Conservation (phyloP, 352 stramenopile species). For the Phytophthora meadii region DNA sequence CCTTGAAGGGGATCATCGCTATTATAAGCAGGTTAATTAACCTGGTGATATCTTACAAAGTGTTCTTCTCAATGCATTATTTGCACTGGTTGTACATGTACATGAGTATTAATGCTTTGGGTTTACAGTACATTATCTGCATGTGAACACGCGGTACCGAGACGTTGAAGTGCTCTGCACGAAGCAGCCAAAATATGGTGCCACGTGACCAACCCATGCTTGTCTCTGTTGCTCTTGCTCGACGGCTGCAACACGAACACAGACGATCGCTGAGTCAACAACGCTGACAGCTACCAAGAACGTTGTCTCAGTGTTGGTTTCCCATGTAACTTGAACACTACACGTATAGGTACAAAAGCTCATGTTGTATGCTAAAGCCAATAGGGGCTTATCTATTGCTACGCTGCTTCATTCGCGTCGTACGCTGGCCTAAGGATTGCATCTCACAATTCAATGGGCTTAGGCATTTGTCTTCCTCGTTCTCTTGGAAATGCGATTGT, state of each 20-base stretch:
- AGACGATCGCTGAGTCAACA: not conserved
- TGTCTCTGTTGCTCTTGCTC: constrained; percentile 21
- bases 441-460: too few species aligned
- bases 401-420: too few species aligned
- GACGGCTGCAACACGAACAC: constrained; percentile 8
- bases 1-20: constrained; percentile 6
- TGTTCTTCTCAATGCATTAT: not conserved
- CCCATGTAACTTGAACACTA: too few species aligned
- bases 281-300: not conserved
- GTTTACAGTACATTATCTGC: too few species aligned
- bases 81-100: not conserved
- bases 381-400: too few species aligned
- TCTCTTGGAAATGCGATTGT: constrained; percentile 46
- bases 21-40: not conserved
- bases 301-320: not conserved
- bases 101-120: too few species aligned
- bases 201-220: not conserved
- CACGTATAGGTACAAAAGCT: not conserved
- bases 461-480: constrained; percentile 13
- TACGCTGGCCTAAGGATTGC: too few species aligned
- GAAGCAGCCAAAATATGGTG: too few species aligned
- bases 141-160: not conserved
- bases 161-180: too few species aligned
- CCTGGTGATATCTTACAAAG: not conserved
- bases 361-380: too few species aligned